Percentiles rank a stretch among this genome's conserved stretches.
Conservation (phyloP, 768 basidiomycete genomes). For the Holtermanniella nyarrowii region DNA sequence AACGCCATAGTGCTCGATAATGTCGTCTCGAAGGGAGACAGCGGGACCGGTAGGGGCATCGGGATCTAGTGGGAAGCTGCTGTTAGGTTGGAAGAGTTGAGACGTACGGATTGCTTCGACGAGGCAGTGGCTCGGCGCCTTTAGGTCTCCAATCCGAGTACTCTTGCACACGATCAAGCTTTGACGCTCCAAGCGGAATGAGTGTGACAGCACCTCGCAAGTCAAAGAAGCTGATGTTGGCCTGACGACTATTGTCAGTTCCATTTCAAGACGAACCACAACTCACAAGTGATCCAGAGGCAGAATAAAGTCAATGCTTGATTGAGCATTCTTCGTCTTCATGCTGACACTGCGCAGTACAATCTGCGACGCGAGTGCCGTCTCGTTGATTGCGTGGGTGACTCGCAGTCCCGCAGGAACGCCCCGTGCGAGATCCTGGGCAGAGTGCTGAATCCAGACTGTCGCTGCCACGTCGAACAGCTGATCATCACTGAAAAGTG, state of each 20-base stretch:
- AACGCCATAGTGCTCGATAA: background rate
- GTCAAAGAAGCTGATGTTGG: background rate
- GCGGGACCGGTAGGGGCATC: background rate
- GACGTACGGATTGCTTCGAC: background rate
- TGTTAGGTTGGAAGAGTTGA: too few relatives aligned
- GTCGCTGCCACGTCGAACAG: background rate
- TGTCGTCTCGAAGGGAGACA: background rate
- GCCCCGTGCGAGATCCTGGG: background rate
- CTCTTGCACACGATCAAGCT: background rate
- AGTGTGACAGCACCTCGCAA: background rate
- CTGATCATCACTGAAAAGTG: background rate
- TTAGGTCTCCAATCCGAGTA: background rate
- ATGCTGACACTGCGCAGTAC: background rate
- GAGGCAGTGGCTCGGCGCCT: background rate
- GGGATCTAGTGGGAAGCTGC: background rate
- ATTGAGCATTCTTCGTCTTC: background rate
- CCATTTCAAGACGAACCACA: background rate
- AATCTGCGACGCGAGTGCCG: background rate
- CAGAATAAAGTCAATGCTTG: background rate
- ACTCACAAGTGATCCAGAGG: background rate
- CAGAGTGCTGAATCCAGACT: background rate
- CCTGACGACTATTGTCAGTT: background rate
- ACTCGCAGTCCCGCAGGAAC: background rate
- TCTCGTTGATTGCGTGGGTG: background rate
- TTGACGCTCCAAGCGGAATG: background rate